Evolutionary conservation across 2,329 filamentous ascomycete genomes (phyloP), one percentile per base, ranked within the genome.

Genomic region (Diplodia sapinea): DNA sequence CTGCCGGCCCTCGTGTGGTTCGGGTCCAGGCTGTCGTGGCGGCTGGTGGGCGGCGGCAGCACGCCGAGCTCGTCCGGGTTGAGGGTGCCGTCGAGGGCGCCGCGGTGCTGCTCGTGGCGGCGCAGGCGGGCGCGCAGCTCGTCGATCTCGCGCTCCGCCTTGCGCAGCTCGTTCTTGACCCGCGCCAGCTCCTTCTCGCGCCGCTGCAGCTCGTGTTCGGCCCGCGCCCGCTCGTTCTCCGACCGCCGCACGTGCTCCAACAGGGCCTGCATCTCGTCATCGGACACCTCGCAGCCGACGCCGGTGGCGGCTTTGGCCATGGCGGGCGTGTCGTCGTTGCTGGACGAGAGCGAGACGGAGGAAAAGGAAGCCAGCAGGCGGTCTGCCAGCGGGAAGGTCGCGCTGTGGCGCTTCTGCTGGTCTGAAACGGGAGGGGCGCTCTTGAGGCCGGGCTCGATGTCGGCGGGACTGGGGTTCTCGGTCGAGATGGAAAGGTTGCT

Each of bases 111-210:
- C 57, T 49, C 36, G 17, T 36, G 38, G 23, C 11, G 23, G 40
- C 43, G 57, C 59, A 63, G 47, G 29, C 23, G 29, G 43, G 31
- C 20, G 6, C n/a, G 17, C 38, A 63, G 59, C 17, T 63, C 59
- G 26, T 63, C 59, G 29, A 51, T 23, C 29, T 63, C 59, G 59
- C 43, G 17, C 31, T 63, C 59, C 43, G 59, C 43, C 11, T 33
- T 31, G 43, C 59, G 43, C 17, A 63, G 47, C 29, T 63, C 59
- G 59, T 63, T 63, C 59, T 63, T 63, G 29, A 63, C 59, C 43
- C 59, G 59, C n/a, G 59, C 59, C 17, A 63, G 59, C 59, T 63
- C 59, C 47, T 63, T 63, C 47, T 63, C 59, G 29, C 59, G 59
- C 8, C 59, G 59, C 29, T 47, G 43, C 4, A 63, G 59, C 59